These are phyloP conservation scores for Phyllosticta citriasiana DNA, from an alignment of 2,329 filamentous ascomycete species.

Conservation along the genomic window DNA sequence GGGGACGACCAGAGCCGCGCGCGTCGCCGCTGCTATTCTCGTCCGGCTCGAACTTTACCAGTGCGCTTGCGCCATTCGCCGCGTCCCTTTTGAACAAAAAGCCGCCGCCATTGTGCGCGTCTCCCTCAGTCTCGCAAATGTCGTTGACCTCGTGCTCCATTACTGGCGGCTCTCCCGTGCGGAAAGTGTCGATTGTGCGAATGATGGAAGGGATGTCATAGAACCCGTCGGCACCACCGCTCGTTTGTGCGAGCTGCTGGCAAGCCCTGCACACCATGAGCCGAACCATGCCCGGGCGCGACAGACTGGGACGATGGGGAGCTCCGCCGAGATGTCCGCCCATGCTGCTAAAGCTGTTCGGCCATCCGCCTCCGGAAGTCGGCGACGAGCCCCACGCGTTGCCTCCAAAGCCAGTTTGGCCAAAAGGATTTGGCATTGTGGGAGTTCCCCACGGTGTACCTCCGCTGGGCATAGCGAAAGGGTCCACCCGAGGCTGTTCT, in stretches of 20 bases:
- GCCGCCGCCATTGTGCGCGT: conserved; percentile 77
- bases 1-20: background rate
- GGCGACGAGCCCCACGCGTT: conserved; percentile 32
- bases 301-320: conserved; percentile 24
- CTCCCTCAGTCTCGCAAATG: conserved; percentile 87
- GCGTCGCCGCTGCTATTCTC: conserved; percentile 2
- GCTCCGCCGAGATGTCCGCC: conserved; percentile 18
- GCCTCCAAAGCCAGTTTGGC: conserved; percentile 29
- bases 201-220: conserved; percentile 57
- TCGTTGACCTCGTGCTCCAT: conserved; percentile 62
- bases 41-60: conserved; percentile 33
- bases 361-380: conserved; percentile 22
- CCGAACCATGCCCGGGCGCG: conserved; percentile 56
- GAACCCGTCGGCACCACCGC: conserved; percentile 49
- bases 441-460: conserved; percentile 34
- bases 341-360: conserved; percentile 21
- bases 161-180: conserved; percentile 49
- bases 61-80: conserved; percentile 20
- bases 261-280: conserved; percentile 70
- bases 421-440: conserved; percentile 17
- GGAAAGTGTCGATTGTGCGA: conserved; percentile 50
- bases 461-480: conserved; percentile 23
- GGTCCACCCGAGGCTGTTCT: conserved; percentile 22
- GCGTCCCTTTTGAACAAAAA: conserved; percentile 59
- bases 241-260: conserved; percentile 46